Conservation (phyloP, 2,329 filamentous ascomycete species). For the Aspergillus sergii region DNA sequence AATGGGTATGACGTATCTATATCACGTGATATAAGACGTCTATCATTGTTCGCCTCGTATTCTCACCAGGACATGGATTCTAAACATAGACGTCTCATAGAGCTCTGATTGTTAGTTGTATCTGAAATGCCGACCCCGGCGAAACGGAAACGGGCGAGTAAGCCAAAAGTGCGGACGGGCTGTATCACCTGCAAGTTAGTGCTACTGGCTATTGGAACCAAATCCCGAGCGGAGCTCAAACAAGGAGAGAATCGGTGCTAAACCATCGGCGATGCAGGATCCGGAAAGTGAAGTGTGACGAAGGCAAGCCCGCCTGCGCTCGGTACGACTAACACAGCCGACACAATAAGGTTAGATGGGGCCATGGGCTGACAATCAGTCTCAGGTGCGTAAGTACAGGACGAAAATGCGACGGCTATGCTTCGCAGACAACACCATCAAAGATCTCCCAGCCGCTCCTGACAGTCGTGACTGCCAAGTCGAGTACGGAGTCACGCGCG, state of each 20-base stretch:
- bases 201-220: conserved; percentile 32
- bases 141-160: neutral
- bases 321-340: conserved; percentile 52
- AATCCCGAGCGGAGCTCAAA: neutral
- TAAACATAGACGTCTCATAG: neutral
- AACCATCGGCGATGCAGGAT: conserved; percentile 12
- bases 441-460: neutral
- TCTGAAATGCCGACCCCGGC: neutral
- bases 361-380: neutral
- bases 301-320: conserved; percentile 61
- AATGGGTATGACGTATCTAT: no score
- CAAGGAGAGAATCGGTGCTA: neutral
- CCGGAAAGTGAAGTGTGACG: conserved; percentile 66
- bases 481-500: conserved; percentile 13
- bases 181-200: conserved; percentile 71
- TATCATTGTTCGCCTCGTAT: no score
- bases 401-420: conserved; percentile 20
- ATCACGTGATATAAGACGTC: neutral
- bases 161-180: conserved; percentile 48
- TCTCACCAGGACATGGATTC: neutral
- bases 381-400: conserved; percentile 15
- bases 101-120: no score
- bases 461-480: conserved; percentile 7
- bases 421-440: neutral
- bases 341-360: neutral